Conservation (phyloP, 495 filamentous ascomycete genomes). For the Neurospora sp. region DNA sequence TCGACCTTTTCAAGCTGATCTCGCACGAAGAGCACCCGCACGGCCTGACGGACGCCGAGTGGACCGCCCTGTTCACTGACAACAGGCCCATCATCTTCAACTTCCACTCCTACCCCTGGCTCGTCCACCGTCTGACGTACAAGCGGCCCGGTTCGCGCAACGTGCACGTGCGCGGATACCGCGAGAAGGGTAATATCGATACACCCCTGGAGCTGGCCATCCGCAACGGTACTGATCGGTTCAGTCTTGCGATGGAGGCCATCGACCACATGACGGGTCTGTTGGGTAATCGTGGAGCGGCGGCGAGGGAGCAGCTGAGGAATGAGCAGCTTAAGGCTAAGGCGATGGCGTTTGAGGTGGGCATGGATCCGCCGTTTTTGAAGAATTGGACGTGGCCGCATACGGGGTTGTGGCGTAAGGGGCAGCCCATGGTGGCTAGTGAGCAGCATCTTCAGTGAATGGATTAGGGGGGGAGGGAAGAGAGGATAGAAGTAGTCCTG, state of each 20-base stretch:
- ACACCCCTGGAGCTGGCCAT: constrained; percentile 64
- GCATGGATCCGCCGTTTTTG: constrained; percentile 55
- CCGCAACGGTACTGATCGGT: constrained; percentile 61
- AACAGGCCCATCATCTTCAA: constrained; percentile 66
- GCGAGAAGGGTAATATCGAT: constrained; percentile 71
- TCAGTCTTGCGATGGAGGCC: constrained; percentile 59
- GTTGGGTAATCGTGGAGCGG: constrained; percentile 47
- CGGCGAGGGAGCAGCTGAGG: constrained; percentile 48
- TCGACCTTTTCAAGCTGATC: constrained; percentile 67
- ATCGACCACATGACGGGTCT: constrained; percentile 48
- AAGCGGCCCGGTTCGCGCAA: constrained; percentile 52
- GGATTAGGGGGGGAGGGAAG: neutral
- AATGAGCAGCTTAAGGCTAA: constrained; percentile 48
- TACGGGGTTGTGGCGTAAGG: constrained; percentile 16
- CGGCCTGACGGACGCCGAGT: constrained; percentile 51
- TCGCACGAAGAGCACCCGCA: constrained; percentile 54
- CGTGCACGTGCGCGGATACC: constrained; percentile 62
- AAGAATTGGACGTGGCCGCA: constrained; percentile 56
- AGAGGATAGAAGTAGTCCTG: neutral
- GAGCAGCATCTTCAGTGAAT: neutral
- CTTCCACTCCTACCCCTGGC: constrained; percentile 71
- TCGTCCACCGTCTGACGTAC: constrained; percentile 62
- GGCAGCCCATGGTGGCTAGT: constrained; percentile 13
- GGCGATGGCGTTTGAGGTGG: constrained; percentile 51
- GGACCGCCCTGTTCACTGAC: constrained; percentile 53